phyloP scores from a whole-genome alignment of 208 protist genomes.

The Leishmania guyanensis region DNA sequence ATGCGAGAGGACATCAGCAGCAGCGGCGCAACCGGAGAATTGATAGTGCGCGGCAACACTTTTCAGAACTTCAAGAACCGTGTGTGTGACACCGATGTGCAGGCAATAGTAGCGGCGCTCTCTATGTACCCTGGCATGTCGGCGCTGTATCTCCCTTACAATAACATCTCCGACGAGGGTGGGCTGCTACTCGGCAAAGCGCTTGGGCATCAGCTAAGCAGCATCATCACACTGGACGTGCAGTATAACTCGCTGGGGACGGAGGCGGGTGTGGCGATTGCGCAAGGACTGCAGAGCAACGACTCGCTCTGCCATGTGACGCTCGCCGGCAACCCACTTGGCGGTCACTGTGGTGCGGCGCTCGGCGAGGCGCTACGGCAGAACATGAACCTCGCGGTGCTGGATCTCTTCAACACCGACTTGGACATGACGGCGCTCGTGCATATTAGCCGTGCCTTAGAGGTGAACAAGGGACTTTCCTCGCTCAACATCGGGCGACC shows the following conservation, averaged over 20 bases:
- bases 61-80: constrained; percentile 64
- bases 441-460: constrained; percentile 40
- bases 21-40: constrained; percentile 19
- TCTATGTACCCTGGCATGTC: constrained; percentile 26
- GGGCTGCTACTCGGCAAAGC: constrained; percentile 46
- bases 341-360: constrained; percentile 37
- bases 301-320: constrained; percentile 33
- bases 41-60: constrained; percentile 58
- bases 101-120: constrained; percentile 41
- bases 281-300: constrained; percentile 31
- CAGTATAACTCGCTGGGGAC: constrained; percentile 59
- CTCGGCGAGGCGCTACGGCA: constrained; percentile 40
- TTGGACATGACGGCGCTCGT: constrained; percentile 65
- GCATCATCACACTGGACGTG: constrained; percentile 57
- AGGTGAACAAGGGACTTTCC: constrained; percentile 44
- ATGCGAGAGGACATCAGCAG: constrained; percentile 47
- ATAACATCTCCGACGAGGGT: constrained; percentile 54
- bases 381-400: constrained; percentile 36
- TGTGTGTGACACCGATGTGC: constrained; percentile 63
- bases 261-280: constrained; percentile 48
- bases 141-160: constrained; percentile 66
- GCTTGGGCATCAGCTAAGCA: constrained; percentile 33
- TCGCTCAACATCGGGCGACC: constrained; percentile 70
- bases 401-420: constrained; percentile 64
- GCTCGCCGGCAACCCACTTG: constrained; percentile 65